Evolutionary conservation across 176 grass and related monocot genomes (phyloP), one percentile per base, ranked within the genome.

Genomic region (Musa troglodytarum): DNA sequence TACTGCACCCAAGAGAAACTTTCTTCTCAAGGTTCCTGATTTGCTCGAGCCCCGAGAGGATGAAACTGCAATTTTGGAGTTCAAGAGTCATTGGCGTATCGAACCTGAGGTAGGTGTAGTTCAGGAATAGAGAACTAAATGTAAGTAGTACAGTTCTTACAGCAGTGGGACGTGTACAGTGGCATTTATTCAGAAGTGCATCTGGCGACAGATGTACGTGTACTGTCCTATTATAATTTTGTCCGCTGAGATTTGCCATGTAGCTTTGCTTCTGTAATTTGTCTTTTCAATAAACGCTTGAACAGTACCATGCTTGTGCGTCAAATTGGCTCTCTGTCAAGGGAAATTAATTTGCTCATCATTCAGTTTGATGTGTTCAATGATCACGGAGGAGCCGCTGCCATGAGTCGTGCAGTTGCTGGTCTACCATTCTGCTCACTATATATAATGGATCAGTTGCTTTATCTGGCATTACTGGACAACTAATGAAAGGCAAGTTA

Each of bases 21-120:
- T 80, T 13, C 56, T 72, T 52, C 20, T 72, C 19, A 62, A 62
- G 55, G 69, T 72, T 1, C 20, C 78, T 2, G 68, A 80, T 17
- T n/a, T 72, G 43, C 55, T 29, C 2, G 23, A 71, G 34, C 34
- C 78, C 11, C 55, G 20, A 0, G 78, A 71, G 21, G 78, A 73
- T 0, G 77, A 26, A 57, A 49, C 52, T 22, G 56, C 55, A 11
- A 26, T 73, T 12, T 17, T 80, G 69, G 65, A 78, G 23, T 78
- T 78, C 65, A 78, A 28, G 5, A 50, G 21, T 24, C 78, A 15
- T 54, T 80, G 78, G 78, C 54, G 78, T 49, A 70, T 72, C 11
- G 69, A 80, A 49, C 69, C 78, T 49, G 78, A 80, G 68, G 59
- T 80, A 29, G 78, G 78, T 56, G 54, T 80, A 52, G 78, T 80